These are phyloP conservation scores for Anaeromyces robustus DNA, from an alignment of 192 early-diverging fungal genomes.

Conservation along the genomic window DNA sequence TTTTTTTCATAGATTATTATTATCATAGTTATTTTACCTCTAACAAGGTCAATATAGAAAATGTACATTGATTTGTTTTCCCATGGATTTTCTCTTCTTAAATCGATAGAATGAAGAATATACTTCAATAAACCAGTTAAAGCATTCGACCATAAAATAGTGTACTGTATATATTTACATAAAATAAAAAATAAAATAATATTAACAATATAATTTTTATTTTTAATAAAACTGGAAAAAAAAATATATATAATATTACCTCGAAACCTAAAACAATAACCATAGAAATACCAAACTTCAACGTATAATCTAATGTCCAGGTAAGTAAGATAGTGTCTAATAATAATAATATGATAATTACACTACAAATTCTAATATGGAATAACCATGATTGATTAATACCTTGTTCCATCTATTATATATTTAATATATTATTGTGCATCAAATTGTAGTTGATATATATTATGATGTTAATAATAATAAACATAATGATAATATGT, in stretches of 20 bases:
- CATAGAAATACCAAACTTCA: slow-evolving; percentile 62
- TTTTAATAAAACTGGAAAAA: too few relatives aligned
- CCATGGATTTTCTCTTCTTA: slow-evolving; percentile 61
- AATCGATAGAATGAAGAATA: slow-evolving; percentile 70
- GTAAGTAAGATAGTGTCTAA: slow-evolving; percentile 60
- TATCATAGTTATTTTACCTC: too few relatives aligned
- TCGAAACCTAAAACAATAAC: slow-evolving; percentile 99
- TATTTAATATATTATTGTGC: too few relatives aligned
- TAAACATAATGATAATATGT: too few relatives aligned
- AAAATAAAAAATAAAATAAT: background rate
- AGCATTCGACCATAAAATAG: slow-evolving; percentile 67
- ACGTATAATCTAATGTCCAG: slow-evolving; percentile 49
- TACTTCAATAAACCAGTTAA: slow-evolving; percentile 68
- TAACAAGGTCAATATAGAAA: slow-evolving; percentile 78
- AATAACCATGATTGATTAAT: slow-evolving; percentile 43
- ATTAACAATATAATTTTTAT: too few relatives aligned
- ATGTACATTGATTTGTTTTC: slow-evolving; percentile 85
- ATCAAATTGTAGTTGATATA: too few relatives aligned
- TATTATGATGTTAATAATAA: too few relatives aligned
- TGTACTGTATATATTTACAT: slow-evolving; percentile 47
- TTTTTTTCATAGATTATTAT: too few relatives aligned
- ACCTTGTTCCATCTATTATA: slow-evolving; percentile 66
- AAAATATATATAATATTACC: slow-evolving; percentile 15
- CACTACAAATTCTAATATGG: slow-evolving; percentile 51
- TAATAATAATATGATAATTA: slow-evolving; percentile 46